Evolutionary conservation across 352 stramenopile species (phyloP).

Genomic region (Phytophthora pseudosyringae): DNA sequence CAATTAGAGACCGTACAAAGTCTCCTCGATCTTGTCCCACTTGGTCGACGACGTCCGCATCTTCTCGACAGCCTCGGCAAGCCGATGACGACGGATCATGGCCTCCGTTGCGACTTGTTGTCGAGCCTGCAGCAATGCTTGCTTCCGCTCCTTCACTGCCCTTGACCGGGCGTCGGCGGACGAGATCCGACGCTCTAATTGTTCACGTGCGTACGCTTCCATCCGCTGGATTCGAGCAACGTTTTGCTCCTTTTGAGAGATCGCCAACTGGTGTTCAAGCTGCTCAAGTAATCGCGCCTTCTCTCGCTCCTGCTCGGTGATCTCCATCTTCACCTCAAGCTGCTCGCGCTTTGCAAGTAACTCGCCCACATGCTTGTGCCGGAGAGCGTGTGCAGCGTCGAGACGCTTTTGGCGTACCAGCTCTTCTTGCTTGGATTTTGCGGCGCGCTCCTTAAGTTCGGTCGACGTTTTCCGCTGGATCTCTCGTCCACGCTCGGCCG

Average conservation of each 20-base stretch:
- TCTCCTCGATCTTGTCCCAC: slow-evolving; percentile 84
- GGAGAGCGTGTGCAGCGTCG: slow-evolving; percentile 52
- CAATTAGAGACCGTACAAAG: slow-evolving; percentile 62
- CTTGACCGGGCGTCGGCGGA: slow-evolving; percentile 66
- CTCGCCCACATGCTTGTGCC: slow-evolving; percentile 43
- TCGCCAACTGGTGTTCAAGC: slow-evolving; percentile 60
- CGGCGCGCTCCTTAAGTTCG: slow-evolving; percentile 65
- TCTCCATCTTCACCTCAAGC: slow-evolving; percentile 42
- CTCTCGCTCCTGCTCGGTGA: slow-evolving; percentile 45
- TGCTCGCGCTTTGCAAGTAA: slow-evolving; percentile 54
- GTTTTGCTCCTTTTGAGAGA: slow-evolving; percentile 71
- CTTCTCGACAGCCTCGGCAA: slow-evolving; percentile 71
- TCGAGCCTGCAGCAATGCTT: slow-evolving; percentile 57
- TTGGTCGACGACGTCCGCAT: slow-evolving; percentile 61
- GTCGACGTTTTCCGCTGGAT: slow-evolving; percentile 64
- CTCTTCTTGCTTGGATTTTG: slow-evolving; percentile 73
- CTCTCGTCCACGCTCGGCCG: slow-evolving; percentile 54
- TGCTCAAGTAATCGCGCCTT: slow-evolving; percentile 52
- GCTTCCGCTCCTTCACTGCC: slow-evolving; percentile 69
- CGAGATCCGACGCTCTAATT: slow-evolving; percentile 62
- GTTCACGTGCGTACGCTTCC: slow-evolving; percentile 68
- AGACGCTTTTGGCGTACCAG: slow-evolving; percentile 68
- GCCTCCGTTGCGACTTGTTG: slow-evolving; percentile 72
- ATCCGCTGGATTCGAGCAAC: slow-evolving; percentile 79
- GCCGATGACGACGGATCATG: slow-evolving; percentile 72